These are phyloP conservation scores for Entomortierella parvispora DNA, from an alignment of 192 early-diverging fungal genomes.

Conservation along the genomic window DNA sequence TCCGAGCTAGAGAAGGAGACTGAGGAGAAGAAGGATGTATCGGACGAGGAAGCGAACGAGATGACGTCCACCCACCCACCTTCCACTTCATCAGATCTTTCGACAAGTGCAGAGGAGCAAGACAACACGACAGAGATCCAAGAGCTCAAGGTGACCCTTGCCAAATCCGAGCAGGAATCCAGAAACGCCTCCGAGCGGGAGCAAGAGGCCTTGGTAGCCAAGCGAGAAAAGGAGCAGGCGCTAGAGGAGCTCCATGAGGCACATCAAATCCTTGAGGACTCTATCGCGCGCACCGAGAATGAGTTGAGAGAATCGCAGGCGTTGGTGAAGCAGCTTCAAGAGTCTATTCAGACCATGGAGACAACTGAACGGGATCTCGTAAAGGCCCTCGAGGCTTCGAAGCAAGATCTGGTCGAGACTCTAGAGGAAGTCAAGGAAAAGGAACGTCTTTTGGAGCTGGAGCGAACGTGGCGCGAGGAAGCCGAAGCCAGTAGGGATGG, in stretches of 20 bases:
- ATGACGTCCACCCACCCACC: too few species aligned
- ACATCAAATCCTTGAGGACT: too few species aligned
- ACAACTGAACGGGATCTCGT: slow-evolving; percentile 3
- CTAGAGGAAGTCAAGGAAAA: slow-evolving; percentile 32
- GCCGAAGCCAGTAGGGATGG: slow-evolving; percentile 18
- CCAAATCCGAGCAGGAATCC: too few species aligned
- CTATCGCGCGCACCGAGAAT: background rate
- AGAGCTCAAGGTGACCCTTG: background rate
- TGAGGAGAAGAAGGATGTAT: too few species aligned
- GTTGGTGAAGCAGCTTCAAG: slow-evolving; percentile 1
- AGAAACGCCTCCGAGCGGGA: too few species aligned
- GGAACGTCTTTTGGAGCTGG: slow-evolving; percentile 22
- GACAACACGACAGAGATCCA: background rate
- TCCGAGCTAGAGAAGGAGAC: background rate
- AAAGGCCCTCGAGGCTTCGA: background rate
- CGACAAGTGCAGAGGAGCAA: too few species aligned
- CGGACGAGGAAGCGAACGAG: too few species aligned
- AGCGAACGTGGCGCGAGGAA: slow-evolving; percentile 30
- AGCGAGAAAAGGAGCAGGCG: too few species aligned
- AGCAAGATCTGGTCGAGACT: slow-evolving; percentile 18
- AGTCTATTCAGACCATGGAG: slow-evolving; percentile 16
- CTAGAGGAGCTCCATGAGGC: too few species aligned
- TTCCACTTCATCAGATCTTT: too few species aligned
- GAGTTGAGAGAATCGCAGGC: slow-evolving; percentile 1
- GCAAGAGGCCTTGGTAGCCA: too few species aligned